Conservation (phyloP, 2,329 filamentous ascomycete species). For the Calycina marina region DNA sequence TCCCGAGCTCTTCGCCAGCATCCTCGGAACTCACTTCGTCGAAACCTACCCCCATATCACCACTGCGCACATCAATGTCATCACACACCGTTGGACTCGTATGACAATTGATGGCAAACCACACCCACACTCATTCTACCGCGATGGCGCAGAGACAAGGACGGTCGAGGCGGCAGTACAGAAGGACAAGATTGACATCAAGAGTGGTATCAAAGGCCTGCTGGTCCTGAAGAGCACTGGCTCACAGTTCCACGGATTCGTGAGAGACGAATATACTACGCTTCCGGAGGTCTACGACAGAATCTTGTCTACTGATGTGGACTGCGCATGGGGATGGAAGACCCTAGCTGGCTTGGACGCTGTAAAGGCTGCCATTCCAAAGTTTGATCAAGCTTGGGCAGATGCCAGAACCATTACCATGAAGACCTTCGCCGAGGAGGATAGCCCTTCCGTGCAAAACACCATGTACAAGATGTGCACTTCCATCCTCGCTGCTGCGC, state of each 20-base stretch:
- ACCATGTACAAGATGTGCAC: conserved; percentile 99
- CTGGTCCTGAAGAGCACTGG: conserved; percentile 93
- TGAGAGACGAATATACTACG: conserved; percentile 86
- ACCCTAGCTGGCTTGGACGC: conserved; percentile 50
- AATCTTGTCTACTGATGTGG: conserved; percentile 86
- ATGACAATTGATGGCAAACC: conserved; percentile 76
- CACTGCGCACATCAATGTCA: conserved; percentile 65
- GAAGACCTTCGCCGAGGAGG: conserved; percentile 77
- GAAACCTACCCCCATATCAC: conserved; percentile 80
- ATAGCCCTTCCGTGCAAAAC: conserved; percentile 84
- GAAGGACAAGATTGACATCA: conserved; percentile 54
- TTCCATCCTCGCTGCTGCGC: conserved; percentile 63
- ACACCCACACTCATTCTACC: conserved; percentile 89
- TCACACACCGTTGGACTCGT: conserved; percentile 82
- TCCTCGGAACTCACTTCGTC: conserved; percentile 79
- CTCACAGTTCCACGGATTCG: conserved; percentile 88
- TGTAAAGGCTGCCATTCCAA: conserved; percentile 45
- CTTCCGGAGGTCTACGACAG: conserved; percentile 86
- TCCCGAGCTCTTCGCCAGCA: conserved; percentile 79
- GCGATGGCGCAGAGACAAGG: conserved; percentile 78
- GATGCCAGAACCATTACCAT: conserved; percentile 74
- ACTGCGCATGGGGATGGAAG: conserved; percentile 77
- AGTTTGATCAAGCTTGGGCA: conserved; percentile 70
- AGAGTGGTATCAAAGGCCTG: conserved; percentile 65
- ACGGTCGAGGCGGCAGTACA: conserved; percentile 61